A percentile compares a stretch with the other conserved stretches of the same genome.
phyloP scores from a whole-genome alignment of 1,284 basidiomycete genomes.

The Ceratobasidium sp. region DNA sequence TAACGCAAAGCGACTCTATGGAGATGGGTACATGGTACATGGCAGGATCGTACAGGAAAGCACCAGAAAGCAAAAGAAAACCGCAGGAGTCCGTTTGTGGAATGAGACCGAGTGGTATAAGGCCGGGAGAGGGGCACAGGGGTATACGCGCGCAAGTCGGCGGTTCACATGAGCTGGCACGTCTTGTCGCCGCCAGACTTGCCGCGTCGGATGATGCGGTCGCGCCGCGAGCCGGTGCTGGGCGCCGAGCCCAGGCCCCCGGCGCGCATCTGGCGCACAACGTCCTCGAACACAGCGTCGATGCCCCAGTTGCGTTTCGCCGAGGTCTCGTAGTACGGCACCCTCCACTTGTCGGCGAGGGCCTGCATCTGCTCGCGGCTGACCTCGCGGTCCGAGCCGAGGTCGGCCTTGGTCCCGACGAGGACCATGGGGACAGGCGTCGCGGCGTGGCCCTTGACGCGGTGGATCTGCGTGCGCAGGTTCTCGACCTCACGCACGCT shows the following conservation, averaged over 20 bases:
- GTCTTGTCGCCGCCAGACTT: constrained; percentile 9
- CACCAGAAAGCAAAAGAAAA: too few species aligned
- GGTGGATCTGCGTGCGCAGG: constrained; percentile 81
- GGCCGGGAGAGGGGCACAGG: not conserved
- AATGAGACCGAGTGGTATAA: not conserved
- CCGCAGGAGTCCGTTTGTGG: not conserved
- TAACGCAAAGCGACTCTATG: not conserved
- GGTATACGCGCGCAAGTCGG: constrained; percentile 14
- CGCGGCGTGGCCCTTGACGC: constrained; percentile 72
- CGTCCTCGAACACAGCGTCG: constrained; percentile 79
- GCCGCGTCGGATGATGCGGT: not conserved
- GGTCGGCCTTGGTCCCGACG: constrained; percentile 89
- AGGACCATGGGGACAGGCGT: constrained; percentile 77
- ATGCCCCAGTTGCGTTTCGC: constrained; percentile 86
- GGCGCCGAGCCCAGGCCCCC: not conserved
- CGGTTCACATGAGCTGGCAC: constrained; percentile 35
- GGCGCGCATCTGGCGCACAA: constrained; percentile 76
- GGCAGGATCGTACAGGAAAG: too few species aligned
- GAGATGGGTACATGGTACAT: too few species aligned
- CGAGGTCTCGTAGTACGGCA: constrained; percentile 87
- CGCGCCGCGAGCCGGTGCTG: not conserved
- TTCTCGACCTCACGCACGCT: constrained; percentile 80
- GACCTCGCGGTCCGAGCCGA: constrained; percentile 84
- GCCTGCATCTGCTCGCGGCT: constrained; percentile 71
- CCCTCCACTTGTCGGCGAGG: constrained; percentile 73